Base-by-base conservation (phyloP, 192 early-diverging fungal species). In the Umbelopsis sp. region DNA sequence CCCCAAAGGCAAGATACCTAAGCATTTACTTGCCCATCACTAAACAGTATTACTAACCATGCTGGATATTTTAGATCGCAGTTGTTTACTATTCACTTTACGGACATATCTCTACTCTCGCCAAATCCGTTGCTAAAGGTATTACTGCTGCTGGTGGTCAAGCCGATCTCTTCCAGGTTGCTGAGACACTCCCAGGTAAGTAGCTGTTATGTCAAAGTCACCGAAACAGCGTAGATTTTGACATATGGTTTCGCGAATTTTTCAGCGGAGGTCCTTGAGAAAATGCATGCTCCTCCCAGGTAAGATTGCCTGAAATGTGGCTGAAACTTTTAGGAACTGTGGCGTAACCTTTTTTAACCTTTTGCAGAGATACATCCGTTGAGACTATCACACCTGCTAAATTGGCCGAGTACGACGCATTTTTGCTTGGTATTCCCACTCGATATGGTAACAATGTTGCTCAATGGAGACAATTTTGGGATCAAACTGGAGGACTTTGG, bases 201-300 rank as follows among this genome's bases (percentile, higher is more conserved):
- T 16, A 35, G 5, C 7, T 16, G 16, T 2, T 21, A 52, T 13
- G 3, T 12, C 25, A 52, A 10, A 52, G 49, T 9, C 21, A 23
- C 4, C 3, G 21, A 25, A 25, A 52, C 6, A 12, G 21, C 10
- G 9, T 25, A 52, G 2, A 4, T 12, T 61, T n/a, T 55, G 10
- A 16, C 33, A 61, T n/a, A 61, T 18, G 18, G 27, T 30, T 13
- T 33, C 18, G 15, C 11, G 30, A 30, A 11, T 41, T 25, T 33
- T 15, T 61, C n/a, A 61, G 55, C 9, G 0, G 90, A 91, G 47
- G 82, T 92, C n/a, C 78, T 90, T n/a, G 70, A 67, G 68, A 92
- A 90, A 80, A 88, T 92, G 85, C 79, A 88, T 74, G 88, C 89
- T 9, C 45, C 80, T 10, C 78, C 85, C 69, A 85, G 84, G 75